Conservation (phyloP, 2,329 filamentous ascomycete species). For the Trichoderma sp. region DNA sequence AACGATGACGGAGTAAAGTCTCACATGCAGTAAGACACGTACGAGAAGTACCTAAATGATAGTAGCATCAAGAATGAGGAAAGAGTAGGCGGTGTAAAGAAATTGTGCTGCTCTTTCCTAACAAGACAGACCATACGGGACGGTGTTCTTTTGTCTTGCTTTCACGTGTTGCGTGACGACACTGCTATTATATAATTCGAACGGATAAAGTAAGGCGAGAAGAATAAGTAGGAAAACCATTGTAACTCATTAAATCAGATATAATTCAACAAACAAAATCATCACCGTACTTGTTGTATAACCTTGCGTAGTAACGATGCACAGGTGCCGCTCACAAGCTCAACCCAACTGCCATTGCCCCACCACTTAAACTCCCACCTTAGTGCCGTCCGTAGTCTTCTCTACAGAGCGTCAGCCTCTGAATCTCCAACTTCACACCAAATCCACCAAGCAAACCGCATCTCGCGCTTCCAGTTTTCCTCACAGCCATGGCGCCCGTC, state of each 20-base stretch:
- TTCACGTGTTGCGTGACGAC: not conserved
- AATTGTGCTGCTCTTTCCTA: not conserved
- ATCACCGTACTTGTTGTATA: not conserved
- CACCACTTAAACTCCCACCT: not conserved
- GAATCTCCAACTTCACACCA: not conserved
- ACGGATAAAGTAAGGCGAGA: not conserved
- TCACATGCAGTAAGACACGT: not conserved
- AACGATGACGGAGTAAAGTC: not conserved
- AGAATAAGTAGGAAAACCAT: not conserved
- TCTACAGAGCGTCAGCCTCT: not conserved
- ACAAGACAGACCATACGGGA: not conserved
- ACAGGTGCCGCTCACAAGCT: not conserved
- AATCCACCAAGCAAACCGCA: not conserved
- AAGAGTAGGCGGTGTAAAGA: not conserved
- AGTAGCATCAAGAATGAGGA: not conserved
- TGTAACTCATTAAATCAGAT: not conserved
- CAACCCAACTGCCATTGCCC: not conserved
- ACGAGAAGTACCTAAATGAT: too few relatives aligned
- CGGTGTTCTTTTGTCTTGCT: not conserved
- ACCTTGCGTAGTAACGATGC: not conserved
- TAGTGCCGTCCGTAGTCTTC: not conserved
- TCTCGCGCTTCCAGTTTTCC: not conserved
- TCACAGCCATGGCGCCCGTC: constrained; percentile 41
- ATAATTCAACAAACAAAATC: not conserved
- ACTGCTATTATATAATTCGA: not conserved